Evolutionary conservation across 2,329 filamentous ascomycete species (phyloP).

Genomic region (Clarireedia monteithiana): DNA sequence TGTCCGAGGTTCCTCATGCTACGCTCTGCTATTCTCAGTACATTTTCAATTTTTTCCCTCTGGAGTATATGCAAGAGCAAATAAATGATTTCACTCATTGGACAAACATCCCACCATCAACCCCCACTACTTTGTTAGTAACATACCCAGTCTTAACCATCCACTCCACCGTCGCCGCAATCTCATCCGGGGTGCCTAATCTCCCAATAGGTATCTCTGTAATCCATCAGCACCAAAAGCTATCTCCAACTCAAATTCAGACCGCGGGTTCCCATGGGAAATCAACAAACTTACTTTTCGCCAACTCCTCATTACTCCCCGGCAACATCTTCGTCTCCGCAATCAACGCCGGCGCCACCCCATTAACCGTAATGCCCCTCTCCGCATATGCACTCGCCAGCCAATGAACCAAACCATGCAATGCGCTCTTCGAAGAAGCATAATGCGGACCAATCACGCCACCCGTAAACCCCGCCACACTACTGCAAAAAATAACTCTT

Average conservation of each 20-base stretch:
- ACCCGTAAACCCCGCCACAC: conserved; percentile 17
- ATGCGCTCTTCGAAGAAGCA: conserved; percentile 33
- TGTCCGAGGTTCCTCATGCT: too few relatives aligned
- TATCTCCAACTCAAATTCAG: too few relatives aligned
- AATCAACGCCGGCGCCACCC: conserved; percentile 40
- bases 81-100: too few relatives aligned
- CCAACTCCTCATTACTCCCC: conserved; percentile 24
- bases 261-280: too few relatives aligned
- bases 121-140: too few relatives aligned
- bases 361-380: conserved; percentile 40
- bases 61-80: too few relatives aligned
- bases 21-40: too few relatives aligned
- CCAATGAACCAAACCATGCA: conserved; percentile 41
- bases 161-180: conserved; percentile 36
- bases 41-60: too few relatives aligned
- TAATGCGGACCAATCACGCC: conserved; percentile 22
- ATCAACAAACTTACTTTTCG: conserved; percentile 28
- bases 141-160: not conserved
- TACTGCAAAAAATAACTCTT: conserved; percentile 18
- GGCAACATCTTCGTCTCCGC: conserved; percentile 39
- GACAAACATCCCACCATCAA: too few relatives aligned
- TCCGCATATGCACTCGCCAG: conserved; percentile 34
- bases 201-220: conserved; percentile 37
- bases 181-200: conserved; percentile 37
- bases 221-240: too few relatives aligned